Conservation (phyloP, 192 early-diverging fungal genomes). For the Dissophora globulifera region DNA sequence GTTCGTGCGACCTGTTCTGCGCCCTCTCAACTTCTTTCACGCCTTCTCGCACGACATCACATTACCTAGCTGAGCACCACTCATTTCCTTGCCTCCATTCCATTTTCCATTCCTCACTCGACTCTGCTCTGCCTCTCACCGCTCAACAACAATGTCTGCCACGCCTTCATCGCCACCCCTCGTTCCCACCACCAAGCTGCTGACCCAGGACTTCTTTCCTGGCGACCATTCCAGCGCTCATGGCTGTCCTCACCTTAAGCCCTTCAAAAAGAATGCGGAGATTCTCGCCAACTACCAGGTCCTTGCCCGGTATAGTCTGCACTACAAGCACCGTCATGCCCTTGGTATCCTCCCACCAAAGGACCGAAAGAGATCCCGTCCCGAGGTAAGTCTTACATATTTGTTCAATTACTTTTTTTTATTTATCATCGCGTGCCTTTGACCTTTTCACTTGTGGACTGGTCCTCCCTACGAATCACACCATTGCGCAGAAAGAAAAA, state of each 20-base stretch:
- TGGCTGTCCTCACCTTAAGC: conserved; percentile 45
- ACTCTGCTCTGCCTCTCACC: background rate
- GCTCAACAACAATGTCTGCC: conserved; percentile 13
- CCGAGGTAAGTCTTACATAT: conserved; percentile 22
- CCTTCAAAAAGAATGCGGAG: conserved; percentile 30
- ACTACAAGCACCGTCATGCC: conserved; percentile 45
- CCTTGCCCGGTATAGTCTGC: conserved; percentile 43
- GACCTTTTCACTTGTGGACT: too few species aligned
- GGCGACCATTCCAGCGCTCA: conserved; percentile 39
- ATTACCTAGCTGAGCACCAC: too few species aligned
- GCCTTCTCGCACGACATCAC: too few species aligned
- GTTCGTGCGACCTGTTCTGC: too few species aligned
- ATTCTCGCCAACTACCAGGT: conserved; percentile 48
- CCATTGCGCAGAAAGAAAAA: too few species aligned
- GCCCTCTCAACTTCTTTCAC: too few species aligned
- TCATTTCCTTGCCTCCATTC: background rate
- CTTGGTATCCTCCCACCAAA: conserved; percentile 41
- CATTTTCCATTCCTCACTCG: background rate
- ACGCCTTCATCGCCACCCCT: conserved; percentile 17
- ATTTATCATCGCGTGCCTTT: too few species aligned
- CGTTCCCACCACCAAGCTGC: conserved; percentile 32
- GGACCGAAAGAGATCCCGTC: conserved; percentile 19
- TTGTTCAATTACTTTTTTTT: too few species aligned
- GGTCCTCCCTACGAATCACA: too few species aligned
- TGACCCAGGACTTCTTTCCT: conserved; percentile 52